phyloP scores from a whole-genome alignment of 306 rosid genomes.

The Oemleria cerasiformis region DNA sequence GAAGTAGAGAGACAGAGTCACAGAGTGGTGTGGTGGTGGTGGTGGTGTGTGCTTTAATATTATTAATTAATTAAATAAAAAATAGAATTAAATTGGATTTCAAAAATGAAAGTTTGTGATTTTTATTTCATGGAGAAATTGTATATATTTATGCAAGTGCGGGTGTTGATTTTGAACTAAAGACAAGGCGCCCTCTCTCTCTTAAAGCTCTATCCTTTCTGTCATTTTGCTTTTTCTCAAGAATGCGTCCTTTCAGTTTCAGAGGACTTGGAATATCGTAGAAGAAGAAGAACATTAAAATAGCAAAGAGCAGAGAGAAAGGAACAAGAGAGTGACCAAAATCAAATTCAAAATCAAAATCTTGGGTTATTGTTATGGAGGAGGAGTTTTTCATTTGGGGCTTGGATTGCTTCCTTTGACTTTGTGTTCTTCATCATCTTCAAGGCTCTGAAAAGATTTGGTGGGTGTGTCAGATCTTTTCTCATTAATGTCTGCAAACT shows the following conservation, averaged over 20 bases:
- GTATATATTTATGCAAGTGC: slow-evolving; percentile 9
- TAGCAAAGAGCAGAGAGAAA: slow-evolving; percentile 3
- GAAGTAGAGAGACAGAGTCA: slow-evolving; percentile 1
- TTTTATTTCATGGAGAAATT: background rate
- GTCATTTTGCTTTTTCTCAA: slow-evolving; percentile 34
- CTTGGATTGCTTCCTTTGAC: slow-evolving; percentile 30
- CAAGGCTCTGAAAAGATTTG: slow-evolving; percentile 13
- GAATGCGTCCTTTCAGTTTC: slow-evolving; percentile 24
- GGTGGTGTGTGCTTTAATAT: background rate
- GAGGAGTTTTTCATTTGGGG: slow-evolving; percentile 13
- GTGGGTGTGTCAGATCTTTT: slow-evolving; percentile 34
- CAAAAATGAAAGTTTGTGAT: background rate
- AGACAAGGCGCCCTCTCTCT: slow-evolving; percentile 34
- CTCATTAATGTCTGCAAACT: background rate
- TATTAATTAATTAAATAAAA: background rate
- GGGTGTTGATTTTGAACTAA: slow-evolving; percentile 38
- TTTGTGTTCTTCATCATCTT: slow-evolving; percentile 17
- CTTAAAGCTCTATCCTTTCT: slow-evolving; percentile 37
- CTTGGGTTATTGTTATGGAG: slow-evolving; percentile 20
- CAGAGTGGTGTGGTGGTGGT: background rate
- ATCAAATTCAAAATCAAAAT: background rate
- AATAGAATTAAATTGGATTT: background rate
- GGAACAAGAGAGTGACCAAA: background rate
- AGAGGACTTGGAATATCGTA: slow-evolving; percentile 16
- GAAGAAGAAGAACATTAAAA: slow-evolving; percentile 20